Evolutionary conservation across 306 rosid genomes (phyloP).

Genomic region (Inga oerstediana): DNA sequence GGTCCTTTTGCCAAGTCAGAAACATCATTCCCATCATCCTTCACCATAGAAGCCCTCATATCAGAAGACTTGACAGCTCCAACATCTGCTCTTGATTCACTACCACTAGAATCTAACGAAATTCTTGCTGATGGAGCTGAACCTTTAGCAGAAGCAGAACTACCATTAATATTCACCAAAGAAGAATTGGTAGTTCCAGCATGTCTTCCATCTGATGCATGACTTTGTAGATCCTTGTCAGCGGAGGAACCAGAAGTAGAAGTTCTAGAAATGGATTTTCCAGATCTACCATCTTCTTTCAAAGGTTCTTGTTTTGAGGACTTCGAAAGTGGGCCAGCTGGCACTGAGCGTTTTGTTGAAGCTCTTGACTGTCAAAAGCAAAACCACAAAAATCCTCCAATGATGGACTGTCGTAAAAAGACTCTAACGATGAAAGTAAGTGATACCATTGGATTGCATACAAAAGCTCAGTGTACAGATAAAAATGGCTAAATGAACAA

Average conservation of each 20-base stretch:
- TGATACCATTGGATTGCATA: constrained; percentile 16
- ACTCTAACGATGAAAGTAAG: not conserved
- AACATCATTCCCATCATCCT: constrained; percentile 75
- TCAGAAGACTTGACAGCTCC: constrained; percentile 68
- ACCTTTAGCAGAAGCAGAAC: constrained; percentile 54
- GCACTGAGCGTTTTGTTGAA: constrained; percentile 63
- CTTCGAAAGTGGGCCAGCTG: constrained; percentile 67
- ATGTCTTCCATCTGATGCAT: constrained; percentile 69
- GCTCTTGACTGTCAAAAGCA: constrained; percentile 64
- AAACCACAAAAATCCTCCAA: constrained; percentile 15
- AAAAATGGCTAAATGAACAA: constrained; percentile 23
- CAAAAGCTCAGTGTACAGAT: not conserved
- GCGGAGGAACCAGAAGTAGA: constrained; percentile 58
- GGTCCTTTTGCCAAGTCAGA: constrained; percentile 66
- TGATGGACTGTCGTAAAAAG: not conserved
- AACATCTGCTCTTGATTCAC: constrained; percentile 69
- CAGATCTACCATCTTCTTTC: constrained; percentile 85
- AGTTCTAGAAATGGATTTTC: constrained; percentile 61
- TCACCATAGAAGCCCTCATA: constrained; percentile 55
- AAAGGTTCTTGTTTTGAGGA: constrained; percentile 70
- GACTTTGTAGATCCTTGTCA: constrained; percentile 67
- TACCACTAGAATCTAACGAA: constrained; percentile 55
- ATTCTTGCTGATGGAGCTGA: constrained; percentile 48
- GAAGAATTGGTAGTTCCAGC: constrained; percentile 49
- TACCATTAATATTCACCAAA: constrained; percentile 65